A percentile compares a stretch with the other conserved stretches of the same genome.
Conservation (phyloP, 202 grass and related monocot species). For the Schoenoplectus triqueter region DNA sequence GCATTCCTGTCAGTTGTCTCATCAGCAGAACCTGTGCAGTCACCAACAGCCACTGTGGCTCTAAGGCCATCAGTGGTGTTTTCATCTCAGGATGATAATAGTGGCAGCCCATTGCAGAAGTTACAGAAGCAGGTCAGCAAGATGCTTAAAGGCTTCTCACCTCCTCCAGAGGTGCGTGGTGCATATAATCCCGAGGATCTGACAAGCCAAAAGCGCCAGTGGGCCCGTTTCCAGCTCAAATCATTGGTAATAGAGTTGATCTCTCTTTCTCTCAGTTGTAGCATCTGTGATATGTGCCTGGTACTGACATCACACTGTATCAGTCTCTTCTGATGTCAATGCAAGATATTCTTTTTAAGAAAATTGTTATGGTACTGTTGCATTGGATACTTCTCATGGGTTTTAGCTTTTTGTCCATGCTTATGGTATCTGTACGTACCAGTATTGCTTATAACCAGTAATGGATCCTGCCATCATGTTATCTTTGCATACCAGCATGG, state of each 20-base stretch:
- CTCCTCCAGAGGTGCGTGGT: constrained; percentile 66
- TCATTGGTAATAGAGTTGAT: constrained; percentile 62
- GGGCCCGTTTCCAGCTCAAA: constrained; percentile 90
- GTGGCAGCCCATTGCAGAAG: constrained; percentile 69
- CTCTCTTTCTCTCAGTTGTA: constrained; percentile 32
- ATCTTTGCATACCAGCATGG: too few relatives aligned
- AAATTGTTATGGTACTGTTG: not conserved
- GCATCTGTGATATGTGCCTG: not conserved
- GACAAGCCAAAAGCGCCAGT: constrained; percentile 88
- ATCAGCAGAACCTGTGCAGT: constrained; percentile 43
- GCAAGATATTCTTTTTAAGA: not conserved
- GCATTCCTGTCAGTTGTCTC: constrained; percentile 69
- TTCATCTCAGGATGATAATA: constrained; percentile 66
- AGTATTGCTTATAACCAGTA: too few relatives aligned
- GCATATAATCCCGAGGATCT: constrained; percentile 93
- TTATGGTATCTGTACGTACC: too few relatives aligned
- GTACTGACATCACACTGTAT: not conserved
- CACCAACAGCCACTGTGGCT: constrained; percentile 45
- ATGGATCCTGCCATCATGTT: too few relatives aligned
- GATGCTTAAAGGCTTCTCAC: constrained; percentile 74
- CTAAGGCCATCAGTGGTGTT: constrained; percentile 63
- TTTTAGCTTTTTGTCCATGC: too few relatives aligned
- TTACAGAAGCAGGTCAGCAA: constrained; percentile 78
- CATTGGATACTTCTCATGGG: not conserved
- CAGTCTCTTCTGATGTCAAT: not conserved